phyloP scores from a whole-genome alignment of 148 eudicot genomes.

The Pouteria glomerata region DNA sequence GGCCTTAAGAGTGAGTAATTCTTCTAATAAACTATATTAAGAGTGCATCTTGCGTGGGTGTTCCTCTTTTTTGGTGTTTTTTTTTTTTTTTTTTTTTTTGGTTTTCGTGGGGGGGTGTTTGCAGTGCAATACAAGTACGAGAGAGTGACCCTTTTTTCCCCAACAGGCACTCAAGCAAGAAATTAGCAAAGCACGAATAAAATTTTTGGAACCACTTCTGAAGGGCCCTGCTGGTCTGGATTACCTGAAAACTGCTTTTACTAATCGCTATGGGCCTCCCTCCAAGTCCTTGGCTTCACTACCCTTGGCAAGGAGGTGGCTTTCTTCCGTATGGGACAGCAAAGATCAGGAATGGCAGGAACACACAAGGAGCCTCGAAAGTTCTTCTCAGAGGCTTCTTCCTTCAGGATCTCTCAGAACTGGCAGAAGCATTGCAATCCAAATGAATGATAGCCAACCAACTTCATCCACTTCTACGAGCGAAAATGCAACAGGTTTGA shows the following conservation, averaged over 20 bases:
- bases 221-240: constrained; percentile 83
- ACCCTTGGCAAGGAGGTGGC: constrained; percentile 71
- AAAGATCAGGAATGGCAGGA: constrained; percentile 76
- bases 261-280: constrained; percentile 55
- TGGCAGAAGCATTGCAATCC: constrained; percentile 55
- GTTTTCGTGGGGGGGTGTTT: too few species aligned
- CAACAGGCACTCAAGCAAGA: constrained; percentile 71
- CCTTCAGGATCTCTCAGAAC: constrained; percentile 67
- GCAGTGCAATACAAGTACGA: too few species aligned
- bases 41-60: too few species aligned
- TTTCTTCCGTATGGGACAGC: constrained; percentile 35
- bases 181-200: constrained; percentile 79
- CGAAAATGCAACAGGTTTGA: constrained; percentile 5
- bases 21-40: too few species aligned
- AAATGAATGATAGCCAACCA: constrained; percentile 12
- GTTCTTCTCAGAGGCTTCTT: constrained; percentile 32
- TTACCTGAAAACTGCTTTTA: constrained; percentile 61
- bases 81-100: too few species aligned
- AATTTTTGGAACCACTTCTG: constrained; percentile 69
- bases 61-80: too few species aligned
- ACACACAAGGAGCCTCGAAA: constrained; percentile 30
- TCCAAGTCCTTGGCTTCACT: constrained; percentile 48
- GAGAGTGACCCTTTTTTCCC: too few species aligned
- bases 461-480: constrained; percentile 14
- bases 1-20: background rate